These are phyloP conservation scores for Lachnellula cervina DNA, from an alignment of 2,329 filamentous ascomycete species.

Conservation along the genomic window DNA sequence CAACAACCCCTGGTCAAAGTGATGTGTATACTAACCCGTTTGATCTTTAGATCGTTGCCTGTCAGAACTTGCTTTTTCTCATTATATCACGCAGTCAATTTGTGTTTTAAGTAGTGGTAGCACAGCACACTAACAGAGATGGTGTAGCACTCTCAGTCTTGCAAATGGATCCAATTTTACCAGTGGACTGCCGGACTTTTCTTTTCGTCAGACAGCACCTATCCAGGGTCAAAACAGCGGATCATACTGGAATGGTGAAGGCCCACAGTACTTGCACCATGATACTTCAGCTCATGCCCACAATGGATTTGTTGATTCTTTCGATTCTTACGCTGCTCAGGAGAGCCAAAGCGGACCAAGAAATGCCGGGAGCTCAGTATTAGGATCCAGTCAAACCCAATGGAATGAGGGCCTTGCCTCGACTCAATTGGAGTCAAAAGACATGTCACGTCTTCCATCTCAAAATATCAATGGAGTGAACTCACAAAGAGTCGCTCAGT, in stretches of 20 bases:
- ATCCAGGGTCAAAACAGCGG: constrained; percentile 29
- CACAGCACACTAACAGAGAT: constrained; percentile 32
- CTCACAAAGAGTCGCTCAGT: constrained; percentile 24
- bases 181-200: constrained; percentile 27
- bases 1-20: background rate
- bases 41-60: background rate
- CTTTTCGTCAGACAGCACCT: constrained; percentile 32
- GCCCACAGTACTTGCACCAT: constrained; percentile 31
- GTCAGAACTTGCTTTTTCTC: background rate
- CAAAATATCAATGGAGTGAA: constrained; percentile 27
- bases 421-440: constrained; percentile 21
- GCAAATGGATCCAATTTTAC: constrained; percentile 21
- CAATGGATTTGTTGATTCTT: constrained; percentile 28
- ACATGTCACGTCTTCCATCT: constrained; percentile 28
- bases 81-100: constrained; percentile 11
- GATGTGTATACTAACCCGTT: too few relatives aligned
- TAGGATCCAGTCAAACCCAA: constrained; percentile 15
- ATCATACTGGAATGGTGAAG: constrained; percentile 30
- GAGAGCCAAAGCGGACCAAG: constrained; percentile 18
- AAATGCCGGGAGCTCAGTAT: constrained; percentile 15
- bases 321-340: constrained; percentile 19
- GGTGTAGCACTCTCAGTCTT: constrained; percentile 26
- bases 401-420: constrained; percentile 26
- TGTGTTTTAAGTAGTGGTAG: constrained; percentile 21
- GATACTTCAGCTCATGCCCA: constrained; percentile 23